These are phyloP conservation scores for Penicillium salamii DNA, from an alignment of 495 filamentous ascomycete genomes.

Conservation along the genomic window DNA sequence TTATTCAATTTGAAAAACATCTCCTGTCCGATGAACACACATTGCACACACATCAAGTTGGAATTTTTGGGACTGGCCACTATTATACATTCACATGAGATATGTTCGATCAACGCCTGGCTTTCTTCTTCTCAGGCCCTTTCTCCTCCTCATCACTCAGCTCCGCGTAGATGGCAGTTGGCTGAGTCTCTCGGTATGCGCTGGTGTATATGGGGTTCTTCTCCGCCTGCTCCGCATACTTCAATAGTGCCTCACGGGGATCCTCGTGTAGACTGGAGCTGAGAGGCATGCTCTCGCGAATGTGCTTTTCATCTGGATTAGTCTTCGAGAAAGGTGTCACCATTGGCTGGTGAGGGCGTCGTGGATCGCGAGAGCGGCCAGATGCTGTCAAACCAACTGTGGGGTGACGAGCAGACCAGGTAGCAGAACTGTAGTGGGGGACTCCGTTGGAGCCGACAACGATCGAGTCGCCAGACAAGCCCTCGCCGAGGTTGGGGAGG, in stretches of 20 bases:
- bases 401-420: conserved; percentile 64
- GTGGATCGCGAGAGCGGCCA: conserved; percentile 74
- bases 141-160: conserved; percentile 87
- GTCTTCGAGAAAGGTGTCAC: conserved; percentile 88
- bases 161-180: conserved; percentile 86
- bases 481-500: conserved; percentile 75
- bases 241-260: conserved; percentile 87
- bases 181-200: conserved; percentile 91
- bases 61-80: too few species aligned
- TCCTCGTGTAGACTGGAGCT: conserved; percentile 97
- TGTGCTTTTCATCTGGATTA: conserved; percentile 86
- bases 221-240: conserved; percentile 91
- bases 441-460: conserved; percentile 54
- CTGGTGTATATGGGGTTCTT: conserved; percentile 92
- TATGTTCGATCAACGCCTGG: conserved; percentile 37
- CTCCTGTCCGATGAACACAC: too few species aligned
- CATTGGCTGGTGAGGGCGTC: conserved; percentile 76
- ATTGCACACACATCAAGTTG: too few species aligned
- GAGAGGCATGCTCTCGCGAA: conserved; percentile 81
- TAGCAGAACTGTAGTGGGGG: conserved; percentile 44
- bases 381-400: conserved; percentile 72
- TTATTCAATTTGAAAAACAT: too few species aligned
- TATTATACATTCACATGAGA: background rate
- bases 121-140: conserved; percentile 65
- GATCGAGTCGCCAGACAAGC: conserved; percentile 79